Base-by-base conservation (phyloP, 164 flowering plant genomes). In the Aristolochia fimbriata region DNA sequence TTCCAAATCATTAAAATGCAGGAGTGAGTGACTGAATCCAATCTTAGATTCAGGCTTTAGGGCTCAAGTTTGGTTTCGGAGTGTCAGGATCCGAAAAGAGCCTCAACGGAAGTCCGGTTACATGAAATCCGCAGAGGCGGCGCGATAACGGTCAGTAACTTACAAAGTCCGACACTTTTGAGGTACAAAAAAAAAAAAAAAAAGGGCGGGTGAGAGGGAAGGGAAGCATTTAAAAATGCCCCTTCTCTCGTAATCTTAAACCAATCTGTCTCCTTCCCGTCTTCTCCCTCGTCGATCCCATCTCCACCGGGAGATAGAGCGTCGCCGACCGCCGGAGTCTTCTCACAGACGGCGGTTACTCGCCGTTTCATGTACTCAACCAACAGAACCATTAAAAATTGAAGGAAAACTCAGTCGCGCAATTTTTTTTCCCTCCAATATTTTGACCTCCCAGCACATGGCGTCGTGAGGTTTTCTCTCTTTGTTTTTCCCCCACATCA, bases 381-480 rank as follows among this genome's bases (percentile, higher is more conserved):
- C 21, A 33, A 56, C 25, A 52, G 52, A 47, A 23, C 27, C 17
- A 62, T 31, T 50, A 3, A 37, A 15, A 41, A 19, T 13, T 31
- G 37, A 41, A 52, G 37, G 21, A 23, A 15, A 21, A 22, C 20
- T 15, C 30, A 27, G 25, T 7, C 47, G 43, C 1, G 43, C 43
- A 10, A 6, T 19, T 19, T 27, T 30, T 30, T 47, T 46, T 60
- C 71, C 67, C 67, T 63, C 64, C 47, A 72, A 63, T 71, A 68
- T 71, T 76, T 79, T 77, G 76, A 76, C 78, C 79, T 69, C 72
- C 62, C 49, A n/a, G 83, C 88, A 81, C 86, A 81, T 84, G 88
- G 78, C 73, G 65, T 68, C 84, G 71, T 73, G 70, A 68, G 68
- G 41, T 68, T 76, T 69, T 47, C 49, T 22, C 60, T 47, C 58